Base-by-base conservation (phyloP, 2,329 filamentous ascomycete genomes). In the Dactylonectria estremocensis region DNA sequence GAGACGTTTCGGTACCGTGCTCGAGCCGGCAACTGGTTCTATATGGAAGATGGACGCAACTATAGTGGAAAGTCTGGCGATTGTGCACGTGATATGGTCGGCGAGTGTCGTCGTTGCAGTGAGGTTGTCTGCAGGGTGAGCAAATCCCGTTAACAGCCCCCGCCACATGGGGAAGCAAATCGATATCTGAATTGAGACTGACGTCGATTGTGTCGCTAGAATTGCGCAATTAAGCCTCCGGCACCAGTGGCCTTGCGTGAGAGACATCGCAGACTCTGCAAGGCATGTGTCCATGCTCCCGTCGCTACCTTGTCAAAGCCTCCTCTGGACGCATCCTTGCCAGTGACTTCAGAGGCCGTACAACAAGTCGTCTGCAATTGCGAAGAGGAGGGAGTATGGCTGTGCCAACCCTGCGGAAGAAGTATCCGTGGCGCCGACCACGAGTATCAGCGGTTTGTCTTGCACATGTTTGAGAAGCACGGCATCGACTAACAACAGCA, bases 21-120 rank as follows among this genome's bases (percentile, higher is more conserved):
- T 50, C 84, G 88, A 61, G 87, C 88, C 35, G 83, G 84, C 40
- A 88, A 88, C 77, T 89, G 86, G 87, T 87, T 85, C 76, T 89
- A 89, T 74, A 88, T 90, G 83, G 84, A 89, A 67, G 85, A 89
- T 61, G 82, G 83, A 49, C 82, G 89, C 14, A 73, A 86, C 61
- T 85, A 84, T 72, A 83, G 86, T 69, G 91, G 92, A 59, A 95
- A 94, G 80, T 86, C 93, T 31, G 91, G 93, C 5, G 87, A 88
- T 74, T 98, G 95, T 78, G 95, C 95, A 22, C 87, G 94, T 68
- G 95, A 98, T 80, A 89, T 97, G 89, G 95, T 98, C 5, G 89
- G 87, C 48, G 91, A 92, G 73, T 98, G 95, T 80, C 89, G 94
- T 62, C 88, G 91, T 69, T 98, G 95, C 79, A 88, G 88, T 45